Conservation (phyloP, 768 basidiomycete genomes). For the Phaeotremella fagi region DNA sequence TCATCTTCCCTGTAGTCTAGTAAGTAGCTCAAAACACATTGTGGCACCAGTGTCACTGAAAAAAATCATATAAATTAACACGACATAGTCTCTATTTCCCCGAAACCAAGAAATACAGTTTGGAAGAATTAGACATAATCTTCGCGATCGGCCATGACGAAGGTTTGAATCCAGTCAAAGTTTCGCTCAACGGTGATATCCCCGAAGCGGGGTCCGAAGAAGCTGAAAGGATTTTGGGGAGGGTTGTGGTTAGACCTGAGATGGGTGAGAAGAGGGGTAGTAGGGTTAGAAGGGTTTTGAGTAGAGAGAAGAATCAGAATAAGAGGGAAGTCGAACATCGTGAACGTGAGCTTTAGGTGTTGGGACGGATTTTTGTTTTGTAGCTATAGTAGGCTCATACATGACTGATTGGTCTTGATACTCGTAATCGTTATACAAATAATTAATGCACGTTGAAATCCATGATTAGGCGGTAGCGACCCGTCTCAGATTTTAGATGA, state of each 20-base stretch:
- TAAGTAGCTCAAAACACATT: too few species aligned
- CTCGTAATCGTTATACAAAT: too few species aligned
- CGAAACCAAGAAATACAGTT: slow-evolving; percentile 22
- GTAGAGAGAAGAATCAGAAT: neutral
- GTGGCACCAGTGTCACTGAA: too few species aligned
- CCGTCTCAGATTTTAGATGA: too few species aligned
- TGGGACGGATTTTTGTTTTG: too few species aligned
- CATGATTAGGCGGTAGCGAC: too few species aligned
- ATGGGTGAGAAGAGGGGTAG: neutral
- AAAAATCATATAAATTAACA: too few species aligned
- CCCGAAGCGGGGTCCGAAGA: slow-evolving; percentile 24
- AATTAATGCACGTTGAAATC: too few species aligned
- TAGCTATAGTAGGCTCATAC: too few species aligned
- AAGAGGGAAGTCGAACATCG: neutral
- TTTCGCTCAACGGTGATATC: slow-evolving; percentile 16
- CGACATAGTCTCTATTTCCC: slow-evolving; percentile 12
- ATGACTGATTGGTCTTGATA: too few species aligned
- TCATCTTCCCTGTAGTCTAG: slow-evolving; percentile 25
- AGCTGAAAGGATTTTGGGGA: slow-evolving; percentile 21
- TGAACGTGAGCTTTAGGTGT: too few species aligned
- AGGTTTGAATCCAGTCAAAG: slow-evolving; percentile 14
- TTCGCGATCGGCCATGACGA: slow-evolving; percentile 28
- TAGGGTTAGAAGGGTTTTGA: too few species aligned
- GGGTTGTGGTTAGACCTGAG: neutral
- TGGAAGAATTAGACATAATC: slow-evolving; percentile 31